These are phyloP conservation scores for Linnemannia schmuckeri DNA, from an alignment of 192 early-diverging fungal species.

Conservation along the genomic window DNA sequence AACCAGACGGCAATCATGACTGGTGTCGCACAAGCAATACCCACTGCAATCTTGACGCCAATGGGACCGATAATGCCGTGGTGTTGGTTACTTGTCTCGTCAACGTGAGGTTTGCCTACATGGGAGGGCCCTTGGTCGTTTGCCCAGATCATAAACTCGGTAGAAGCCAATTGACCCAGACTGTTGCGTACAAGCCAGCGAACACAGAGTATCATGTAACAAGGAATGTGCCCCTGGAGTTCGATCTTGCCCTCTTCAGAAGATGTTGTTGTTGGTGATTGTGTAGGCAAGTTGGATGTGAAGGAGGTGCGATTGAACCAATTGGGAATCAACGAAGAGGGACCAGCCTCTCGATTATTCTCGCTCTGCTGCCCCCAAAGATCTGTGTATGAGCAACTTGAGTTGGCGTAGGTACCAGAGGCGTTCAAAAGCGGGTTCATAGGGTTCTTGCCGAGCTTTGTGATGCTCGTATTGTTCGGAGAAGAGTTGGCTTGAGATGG, in stretches of 20 bases:
- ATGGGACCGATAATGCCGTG: neutral
- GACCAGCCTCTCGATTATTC: neutral
- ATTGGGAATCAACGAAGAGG: conserved; percentile 2
- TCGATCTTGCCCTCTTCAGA: neutral
- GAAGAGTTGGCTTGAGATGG: neutral
- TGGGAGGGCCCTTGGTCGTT: neutral
- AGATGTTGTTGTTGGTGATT: neutral
- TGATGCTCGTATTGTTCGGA: neutral
- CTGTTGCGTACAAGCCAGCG: conserved; percentile 8
- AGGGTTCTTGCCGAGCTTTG: neutral
- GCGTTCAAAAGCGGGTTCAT: neutral
- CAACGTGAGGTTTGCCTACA: neutral
- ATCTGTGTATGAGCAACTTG: neutral
- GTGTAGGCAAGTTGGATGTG: neutral
- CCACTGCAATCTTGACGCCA: conserved; percentile 10
- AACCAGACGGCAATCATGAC: conserved; percentile 15
- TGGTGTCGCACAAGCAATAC: conserved; percentile 5
- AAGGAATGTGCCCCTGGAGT: conserved; percentile 9
- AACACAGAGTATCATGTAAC: conserved; percentile 2
- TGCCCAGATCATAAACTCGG: conserved; percentile 18
- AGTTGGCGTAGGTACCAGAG: neutral
- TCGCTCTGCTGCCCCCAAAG: conserved; percentile 1
- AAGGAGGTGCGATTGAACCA: conserved; percentile 20
- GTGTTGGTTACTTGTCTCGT: neutral
- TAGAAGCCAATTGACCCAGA: neutral